Evolutionary conservation across 2,329 filamentous ascomycete genomes (phyloP).

Genomic region (Claviceps sp.): DNA sequence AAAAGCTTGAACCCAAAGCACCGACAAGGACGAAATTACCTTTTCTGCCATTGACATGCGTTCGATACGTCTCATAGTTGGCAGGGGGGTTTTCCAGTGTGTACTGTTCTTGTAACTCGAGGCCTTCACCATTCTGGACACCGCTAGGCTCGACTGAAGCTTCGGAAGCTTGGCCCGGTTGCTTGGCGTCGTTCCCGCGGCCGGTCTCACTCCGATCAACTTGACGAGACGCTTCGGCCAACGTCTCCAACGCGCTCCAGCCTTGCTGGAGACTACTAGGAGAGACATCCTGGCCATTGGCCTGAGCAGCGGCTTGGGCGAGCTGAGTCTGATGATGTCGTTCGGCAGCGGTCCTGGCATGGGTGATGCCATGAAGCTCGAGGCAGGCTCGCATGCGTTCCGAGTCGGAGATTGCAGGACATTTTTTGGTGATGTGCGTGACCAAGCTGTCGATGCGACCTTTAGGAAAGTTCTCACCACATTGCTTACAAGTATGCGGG

Average conservation of each 20-base stretch:
- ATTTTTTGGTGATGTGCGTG: conserved; percentile 75
- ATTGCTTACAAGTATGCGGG: conserved; percentile 78
- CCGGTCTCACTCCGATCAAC: conserved; percentile 54
- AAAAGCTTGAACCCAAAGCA: conserved; percentile 7
- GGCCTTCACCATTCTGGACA: conserved; percentile 21
- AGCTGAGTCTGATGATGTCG: conserved; percentile 11
- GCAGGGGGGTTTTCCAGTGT: conserved; percentile 42
- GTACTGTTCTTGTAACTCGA: conserved; percentile 46
- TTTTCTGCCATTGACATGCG: conserved; percentile 12
- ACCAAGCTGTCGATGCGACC: conserved; percentile 74
- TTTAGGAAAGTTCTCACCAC: conserved; percentile 81
- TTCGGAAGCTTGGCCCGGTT: conserved; percentile 16
- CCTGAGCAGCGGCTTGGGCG: conserved; percentile 7
- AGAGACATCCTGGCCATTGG: conserved; percentile 16
- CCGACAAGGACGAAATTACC: conserved; percentile 8
- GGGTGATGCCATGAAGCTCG: conserved; percentile 56
- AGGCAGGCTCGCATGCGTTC: conserved; percentile 66
- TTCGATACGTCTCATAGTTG: conserved; percentile 27
- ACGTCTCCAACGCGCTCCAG: conserved; percentile 71
- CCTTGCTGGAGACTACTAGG: conserved; percentile 35
- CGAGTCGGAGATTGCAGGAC: conserved; percentile 60
- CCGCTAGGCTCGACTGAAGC: conserved; percentile 13
- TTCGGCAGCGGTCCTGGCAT: conserved; percentile 25
- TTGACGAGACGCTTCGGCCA: conserved; percentile 78
- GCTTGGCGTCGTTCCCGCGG: conserved; percentile 27